Conservation (phyloP, 139 green algal genomes). For the Chlamydomonas sphaeroides region DNA sequence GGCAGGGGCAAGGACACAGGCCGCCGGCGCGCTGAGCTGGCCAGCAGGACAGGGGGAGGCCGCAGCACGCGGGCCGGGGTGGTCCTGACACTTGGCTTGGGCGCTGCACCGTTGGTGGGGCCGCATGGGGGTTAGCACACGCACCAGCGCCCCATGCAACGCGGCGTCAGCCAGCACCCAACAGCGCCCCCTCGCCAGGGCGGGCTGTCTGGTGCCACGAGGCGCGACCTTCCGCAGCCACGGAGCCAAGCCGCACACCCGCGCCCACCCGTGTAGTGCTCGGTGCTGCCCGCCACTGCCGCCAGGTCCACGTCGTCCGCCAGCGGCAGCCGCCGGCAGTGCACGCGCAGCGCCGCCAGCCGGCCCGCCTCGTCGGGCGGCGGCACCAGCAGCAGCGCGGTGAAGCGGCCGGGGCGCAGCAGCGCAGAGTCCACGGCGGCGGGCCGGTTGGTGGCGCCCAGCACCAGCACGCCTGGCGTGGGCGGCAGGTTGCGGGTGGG, state of each 20-base stretch:
- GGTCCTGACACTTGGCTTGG: no score
- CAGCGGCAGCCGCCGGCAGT: slow-evolving; percentile 72
- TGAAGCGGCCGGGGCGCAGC: slow-evolving; percentile 85
- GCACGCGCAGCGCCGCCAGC: slow-evolving; percentile 55
- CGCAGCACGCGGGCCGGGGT: no score
- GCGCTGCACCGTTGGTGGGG: no score
- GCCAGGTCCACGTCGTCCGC: slow-evolving; percentile 79
- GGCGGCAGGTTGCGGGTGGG: background rate
- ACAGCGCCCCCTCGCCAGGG: no score
- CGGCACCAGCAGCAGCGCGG: slow-evolving; percentile 88
- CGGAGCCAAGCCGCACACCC: background rate
- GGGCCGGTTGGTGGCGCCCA: slow-evolving; percentile 87
- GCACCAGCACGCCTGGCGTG: slow-evolving; percentile 76
- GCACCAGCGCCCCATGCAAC: no score
- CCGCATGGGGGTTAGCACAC: no score
- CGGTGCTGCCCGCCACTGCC: slow-evolving; percentile 58
- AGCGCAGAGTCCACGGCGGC: slow-evolving; percentile 79
- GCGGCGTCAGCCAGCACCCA: background rate
- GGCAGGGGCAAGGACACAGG: no score
- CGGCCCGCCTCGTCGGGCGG: slow-evolving; percentile 81
- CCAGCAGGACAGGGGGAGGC: background rate
- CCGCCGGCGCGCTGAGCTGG: no score
- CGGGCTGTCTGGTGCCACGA: no score
- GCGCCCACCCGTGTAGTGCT: slow-evolving; percentile 64
- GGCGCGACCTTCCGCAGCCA: background rate